These are phyloP conservation scores for Stevia rebaudiana DNA, from an alignment of 140 eudicot species.

Conservation along the genomic window DNA sequence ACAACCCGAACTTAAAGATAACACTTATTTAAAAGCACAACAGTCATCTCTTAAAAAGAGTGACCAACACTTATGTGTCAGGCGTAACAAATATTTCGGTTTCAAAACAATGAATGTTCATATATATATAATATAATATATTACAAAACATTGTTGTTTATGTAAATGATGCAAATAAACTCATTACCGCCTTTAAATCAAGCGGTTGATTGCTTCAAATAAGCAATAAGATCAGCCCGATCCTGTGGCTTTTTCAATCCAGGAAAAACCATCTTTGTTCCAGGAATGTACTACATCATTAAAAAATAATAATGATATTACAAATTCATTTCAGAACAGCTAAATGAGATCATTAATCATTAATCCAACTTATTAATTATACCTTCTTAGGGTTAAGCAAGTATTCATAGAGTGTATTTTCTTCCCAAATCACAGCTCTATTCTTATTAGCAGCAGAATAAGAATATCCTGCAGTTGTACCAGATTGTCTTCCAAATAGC, in stretches of 20 bases:
- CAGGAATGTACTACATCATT: conserved; percentile 70
- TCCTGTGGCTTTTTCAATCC: conserved; percentile 89
- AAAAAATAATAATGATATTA: not conserved
- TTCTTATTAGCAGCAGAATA: conserved; percentile 87
- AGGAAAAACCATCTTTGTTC: conserved; percentile 92
- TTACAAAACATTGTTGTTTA: not conserved
- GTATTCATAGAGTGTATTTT: conserved; percentile 66
- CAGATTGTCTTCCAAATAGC: conserved; percentile 88
- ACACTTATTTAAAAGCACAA: conserved; percentile 3
- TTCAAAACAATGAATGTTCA: not conserved
- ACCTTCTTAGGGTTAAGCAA: conserved; percentile 91
- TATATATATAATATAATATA: not conserved
- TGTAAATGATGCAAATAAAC: not conserved
- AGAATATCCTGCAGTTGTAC: conserved; percentile 80
- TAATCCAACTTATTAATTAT: not conserved
- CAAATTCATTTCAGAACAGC: no score
- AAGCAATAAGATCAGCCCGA: conserved; percentile 79
- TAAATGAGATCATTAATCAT: no score
- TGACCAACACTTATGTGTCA: not conserved
- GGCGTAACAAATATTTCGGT: not conserved
- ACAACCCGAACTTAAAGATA: not conserved
- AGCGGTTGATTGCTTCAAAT: conserved; percentile 65
- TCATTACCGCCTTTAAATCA: conserved; percentile 20
- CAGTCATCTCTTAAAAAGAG: not conserved
- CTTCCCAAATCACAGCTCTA: conserved; percentile 86